Evolutionary conservation across 345 rosid species (phyloP), one percentile per base, ranked within the genome.

Genomic region (Acer negundo): DNA sequence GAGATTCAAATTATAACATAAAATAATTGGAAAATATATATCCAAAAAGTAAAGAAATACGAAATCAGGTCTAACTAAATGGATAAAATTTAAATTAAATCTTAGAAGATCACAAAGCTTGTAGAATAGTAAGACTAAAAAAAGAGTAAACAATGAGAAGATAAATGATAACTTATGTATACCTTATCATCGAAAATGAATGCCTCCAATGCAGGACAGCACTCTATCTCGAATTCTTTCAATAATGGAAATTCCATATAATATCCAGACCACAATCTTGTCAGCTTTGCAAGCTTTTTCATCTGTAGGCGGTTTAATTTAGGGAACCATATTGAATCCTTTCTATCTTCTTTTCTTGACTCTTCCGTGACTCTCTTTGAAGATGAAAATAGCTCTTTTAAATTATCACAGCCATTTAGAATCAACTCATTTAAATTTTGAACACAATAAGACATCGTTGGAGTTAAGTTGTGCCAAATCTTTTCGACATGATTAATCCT

Each of bases 331-430:
- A 59, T 7, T 59, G 1, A 8, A 35, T 20, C 0, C 15, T 23
- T 59, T 8, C 6, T 6, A 2, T 55, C 7, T 35, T n/a, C 26
- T 67, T 67, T 3, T n/a, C 28, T 10, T 0, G 24, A 2, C 8
- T 10, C 26, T 15, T 59, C 67, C 2, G 20, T 24, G 4, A 58
- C 10, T 20, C 55, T 26, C 31, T 28, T 51, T 12, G 70, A 75
- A 23, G 65, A 64, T 19, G 75, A 10, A 7, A 78, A 74, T 13
- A 82, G 16, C 61, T 56, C 70, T n/a, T 62, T 75, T 3, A 78
- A 58, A 44, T 67, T 46, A 8, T 17, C n/a, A 58, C 84, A 82
- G 15, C 53, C 61, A 1, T 56, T 4, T 19, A 78, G 31, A 2
- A 0, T 26, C 64, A 82, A 59, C 7, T 4, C 9, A 17, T 72